A percentile compares a stretch with the other conserved stretches of the same genome.
Conservation (phyloP, 2,329 filamentous ascomycete genomes). For the Phialophora chinensis region DNA sequence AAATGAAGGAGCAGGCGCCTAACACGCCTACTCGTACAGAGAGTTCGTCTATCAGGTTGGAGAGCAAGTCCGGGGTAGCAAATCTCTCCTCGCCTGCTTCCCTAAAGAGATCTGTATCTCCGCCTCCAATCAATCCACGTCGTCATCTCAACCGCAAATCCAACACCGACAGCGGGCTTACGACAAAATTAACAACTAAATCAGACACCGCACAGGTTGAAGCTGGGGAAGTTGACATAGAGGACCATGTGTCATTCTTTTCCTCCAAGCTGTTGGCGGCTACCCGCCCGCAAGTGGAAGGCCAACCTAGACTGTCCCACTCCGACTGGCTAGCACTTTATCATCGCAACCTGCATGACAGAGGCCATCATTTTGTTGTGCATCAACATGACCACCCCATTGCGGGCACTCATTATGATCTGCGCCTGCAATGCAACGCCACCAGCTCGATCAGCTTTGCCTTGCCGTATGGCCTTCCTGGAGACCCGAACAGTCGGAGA, state of each 20-base stretch:
- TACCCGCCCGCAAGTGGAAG: constrained; percentile 35
- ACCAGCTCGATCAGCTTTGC: constrained; percentile 69
- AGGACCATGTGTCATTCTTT: constrained; percentile 58
- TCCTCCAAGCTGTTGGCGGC: constrained; percentile 48
- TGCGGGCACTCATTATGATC: constrained; percentile 71
- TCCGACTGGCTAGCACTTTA: constrained; percentile 55
- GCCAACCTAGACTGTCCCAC: constrained; percentile 48
- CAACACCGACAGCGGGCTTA: background rate
- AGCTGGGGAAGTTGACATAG: constrained; percentile 56
- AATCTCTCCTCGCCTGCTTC: constrained; percentile 25
- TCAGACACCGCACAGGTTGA: constrained; percentile 55
- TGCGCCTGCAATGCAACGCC: constrained; percentile 71
- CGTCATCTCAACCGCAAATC: constrained; percentile 12
- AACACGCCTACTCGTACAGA: constrained; percentile 14
- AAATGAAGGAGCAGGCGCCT: constrained; percentile 25
- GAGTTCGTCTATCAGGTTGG: constrained; percentile 20
- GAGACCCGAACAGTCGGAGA: constrained; percentile 61
- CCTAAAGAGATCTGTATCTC: constrained; percentile 31
- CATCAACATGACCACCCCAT: constrained; percentile 76
- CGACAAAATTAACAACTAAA: constrained; percentile 1
- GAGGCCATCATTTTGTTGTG: constrained; percentile 68
- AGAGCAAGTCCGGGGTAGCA: constrained; percentile 18
- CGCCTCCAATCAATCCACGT: constrained; percentile 25
- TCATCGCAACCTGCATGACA: constrained; percentile 51
- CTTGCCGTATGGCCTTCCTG: constrained; percentile 68